These are phyloP conservation scores for Lentinula sp. DNA, from an alignment of 768 basidiomycete species.

Conservation along the genomic window DNA sequence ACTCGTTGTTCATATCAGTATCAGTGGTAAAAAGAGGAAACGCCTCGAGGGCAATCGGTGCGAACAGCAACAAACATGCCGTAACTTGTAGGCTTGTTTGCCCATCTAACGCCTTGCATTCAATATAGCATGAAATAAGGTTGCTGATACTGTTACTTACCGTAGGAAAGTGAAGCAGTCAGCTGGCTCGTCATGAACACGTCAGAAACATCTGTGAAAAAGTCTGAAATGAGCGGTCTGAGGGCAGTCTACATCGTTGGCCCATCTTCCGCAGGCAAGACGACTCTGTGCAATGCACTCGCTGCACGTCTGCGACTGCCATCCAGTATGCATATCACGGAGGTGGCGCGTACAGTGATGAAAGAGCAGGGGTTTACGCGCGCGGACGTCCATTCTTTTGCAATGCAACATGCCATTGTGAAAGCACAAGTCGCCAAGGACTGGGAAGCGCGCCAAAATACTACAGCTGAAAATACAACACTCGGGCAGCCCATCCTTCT, in stretches of 20 bases:
- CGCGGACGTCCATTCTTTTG: conserved; percentile 37
- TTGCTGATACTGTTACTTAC: background rate
- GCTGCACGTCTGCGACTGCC: conserved; percentile 32
- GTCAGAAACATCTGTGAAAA: background rate
- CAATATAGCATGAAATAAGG: background rate
- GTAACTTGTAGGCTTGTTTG: background rate
- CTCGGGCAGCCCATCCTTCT: conserved; percentile 26
- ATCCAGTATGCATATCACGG: conserved; percentile 39
- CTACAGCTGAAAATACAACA: background rate
- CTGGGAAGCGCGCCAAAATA: conserved; percentile 15
- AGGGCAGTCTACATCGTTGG: conserved; percentile 38
- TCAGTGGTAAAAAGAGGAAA: conserved; percentile 3
- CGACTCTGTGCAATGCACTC: conserved; percentile 54
- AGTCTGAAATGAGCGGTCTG: background rate
- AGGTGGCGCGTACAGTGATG: conserved; percentile 61
- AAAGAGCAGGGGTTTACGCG: conserved; percentile 44
- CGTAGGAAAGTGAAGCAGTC: conserved; percentile 6
- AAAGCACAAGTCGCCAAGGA: conserved; percentile 46
- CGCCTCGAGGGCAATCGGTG: background rate
- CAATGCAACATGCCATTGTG: conserved; percentile 65
- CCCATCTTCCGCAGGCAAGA: conserved; percentile 65
- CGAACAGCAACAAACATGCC: background rate
- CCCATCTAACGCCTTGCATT: background rate
- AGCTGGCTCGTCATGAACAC: background rate
- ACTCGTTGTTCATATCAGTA: conserved; percentile 25